phyloP scores from a whole-genome alignment of 1,284 basidiomycete genomes.

The Ustilago bromivora region DNA sequence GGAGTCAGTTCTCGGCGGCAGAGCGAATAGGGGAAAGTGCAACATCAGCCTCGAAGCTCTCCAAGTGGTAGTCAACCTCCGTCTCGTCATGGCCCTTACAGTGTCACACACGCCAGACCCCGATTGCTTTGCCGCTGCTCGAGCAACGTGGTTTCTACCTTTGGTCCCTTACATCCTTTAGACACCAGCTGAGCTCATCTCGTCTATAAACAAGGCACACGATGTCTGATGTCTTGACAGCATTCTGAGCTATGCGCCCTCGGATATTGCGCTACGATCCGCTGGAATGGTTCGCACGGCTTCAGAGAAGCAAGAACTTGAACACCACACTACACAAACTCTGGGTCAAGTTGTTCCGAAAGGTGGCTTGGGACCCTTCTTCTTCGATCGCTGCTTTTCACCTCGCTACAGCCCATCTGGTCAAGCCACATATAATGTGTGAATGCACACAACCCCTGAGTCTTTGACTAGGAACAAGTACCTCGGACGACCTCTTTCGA shows the following conservation, averaged over 20 bases:
- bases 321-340: not conserved
- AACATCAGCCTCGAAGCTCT: not conserved
- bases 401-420: too few species aligned
- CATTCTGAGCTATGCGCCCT: too few species aligned
- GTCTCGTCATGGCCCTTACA: not conserved
- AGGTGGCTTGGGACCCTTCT: not conserved
- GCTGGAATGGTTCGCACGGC: not conserved
- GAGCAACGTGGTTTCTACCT: slow-evolving; percentile 2
- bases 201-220: not conserved
- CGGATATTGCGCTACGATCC: too few species aligned
- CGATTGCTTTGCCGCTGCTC: not conserved
- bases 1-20: not conserved
- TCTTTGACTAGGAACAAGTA: too few species aligned
- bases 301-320: not conserved
- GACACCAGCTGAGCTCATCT: not conserved
- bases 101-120: not conserved
- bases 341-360: not conserved
- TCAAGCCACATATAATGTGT: too few species aligned
- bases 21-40: not conserved
- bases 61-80: not conserved
- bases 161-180: not conserved
- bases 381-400: too few species aligned
- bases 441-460: too few species aligned
- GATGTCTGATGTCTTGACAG: too few species aligned
- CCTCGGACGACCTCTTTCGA: not conserved